Percentiles rank a stretch among this genome's conserved stretches.
Conservation (phyloP, 768 basidiomycete genomes). For the Lentinula sp. region DNA sequence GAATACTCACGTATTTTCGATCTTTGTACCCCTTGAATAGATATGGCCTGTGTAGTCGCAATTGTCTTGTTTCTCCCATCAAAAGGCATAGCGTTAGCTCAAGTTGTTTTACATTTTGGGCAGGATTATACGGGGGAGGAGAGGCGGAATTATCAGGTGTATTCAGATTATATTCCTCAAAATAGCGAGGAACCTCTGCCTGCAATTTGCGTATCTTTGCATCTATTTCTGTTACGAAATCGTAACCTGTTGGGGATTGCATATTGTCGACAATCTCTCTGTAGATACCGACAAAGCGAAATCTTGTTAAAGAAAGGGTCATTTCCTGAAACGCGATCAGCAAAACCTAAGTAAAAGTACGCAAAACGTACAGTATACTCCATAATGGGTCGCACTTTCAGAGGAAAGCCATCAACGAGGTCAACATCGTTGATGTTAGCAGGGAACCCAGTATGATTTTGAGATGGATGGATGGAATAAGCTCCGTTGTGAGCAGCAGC, state of each 20-base stretch:
- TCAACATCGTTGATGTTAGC: conserved; percentile 20
- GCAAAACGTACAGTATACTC: conserved; percentile 14
- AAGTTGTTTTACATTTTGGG: conserved; percentile 10
- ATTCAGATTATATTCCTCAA: not conserved
- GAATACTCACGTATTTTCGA: conserved; percentile 15
- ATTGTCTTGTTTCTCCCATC: conserved; percentile 19
- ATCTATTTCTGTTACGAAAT: conserved; percentile 17
- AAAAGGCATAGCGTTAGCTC: conserved; percentile 18
- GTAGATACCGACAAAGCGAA: conserved; percentile 17
- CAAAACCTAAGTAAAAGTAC: no score
- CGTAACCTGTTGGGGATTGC: conserved; percentile 18
- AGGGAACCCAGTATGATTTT: conserved; percentile 21
- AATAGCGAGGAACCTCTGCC: conserved; percentile 12
- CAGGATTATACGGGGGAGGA: not conserved
- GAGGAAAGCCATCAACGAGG: conserved; percentile 14
- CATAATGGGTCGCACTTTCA: conserved; percentile 10
- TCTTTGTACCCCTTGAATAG: conserved; percentile 19
- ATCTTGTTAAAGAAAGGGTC: conserved; percentile 16
- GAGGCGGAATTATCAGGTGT: not conserved
- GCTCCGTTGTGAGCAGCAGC: conserved; percentile 20
- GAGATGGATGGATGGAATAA: conserved; percentile 20
- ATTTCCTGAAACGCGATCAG: conserved; percentile 13
- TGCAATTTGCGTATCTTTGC: conserved; percentile 12
- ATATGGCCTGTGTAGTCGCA: conserved; percentile 19
- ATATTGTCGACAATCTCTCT: conserved; percentile 19